phyloP scores from a whole-genome alignment of 2,329 filamentous ascomycete species.

The Venturiaceae sp. region DNA sequence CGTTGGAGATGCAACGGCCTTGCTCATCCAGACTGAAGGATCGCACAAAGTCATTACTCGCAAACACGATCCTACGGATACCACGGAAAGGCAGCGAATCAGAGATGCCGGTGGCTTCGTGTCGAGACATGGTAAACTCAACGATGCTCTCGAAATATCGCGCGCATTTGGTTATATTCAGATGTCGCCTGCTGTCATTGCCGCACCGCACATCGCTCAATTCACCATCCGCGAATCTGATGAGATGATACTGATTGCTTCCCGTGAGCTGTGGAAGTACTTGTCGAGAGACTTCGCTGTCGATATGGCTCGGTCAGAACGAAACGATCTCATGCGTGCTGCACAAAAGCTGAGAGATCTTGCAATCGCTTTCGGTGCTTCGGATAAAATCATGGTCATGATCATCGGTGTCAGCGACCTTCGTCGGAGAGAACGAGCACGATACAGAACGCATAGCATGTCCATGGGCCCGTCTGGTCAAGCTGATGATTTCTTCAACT shows the following conservation, averaged over 20 bases:
- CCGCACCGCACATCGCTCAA: slow-evolving; percentile 74
- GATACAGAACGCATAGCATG: slow-evolving; percentile 72
- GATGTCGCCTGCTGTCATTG: slow-evolving; percentile 85
- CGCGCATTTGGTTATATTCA: slow-evolving; percentile 92
- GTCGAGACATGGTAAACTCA: slow-evolving; percentile 85
- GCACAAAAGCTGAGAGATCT: slow-evolving; percentile 90
- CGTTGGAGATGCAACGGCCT: slow-evolving; percentile 90
- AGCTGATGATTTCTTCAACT: slow-evolving; percentile 59
- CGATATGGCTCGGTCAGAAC: slow-evolving; percentile 80
- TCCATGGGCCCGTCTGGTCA: slow-evolving; percentile 71
- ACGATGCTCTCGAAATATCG: slow-evolving; percentile 84
- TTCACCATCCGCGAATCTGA: slow-evolving; percentile 76
- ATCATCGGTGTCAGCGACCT: slow-evolving; percentile 88
- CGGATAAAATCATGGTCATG: slow-evolving; percentile 98
- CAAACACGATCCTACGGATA: slow-evolving; percentile 89
- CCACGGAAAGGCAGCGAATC: slow-evolving; percentile 75
- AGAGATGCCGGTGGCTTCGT: slow-evolving; percentile 93
- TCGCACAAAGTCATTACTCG: slow-evolving; percentile 73
- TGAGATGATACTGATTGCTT: slow-evolving; percentile 87
- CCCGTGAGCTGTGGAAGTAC: slow-evolving; percentile 91
- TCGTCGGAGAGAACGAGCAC: slow-evolving; percentile 70
- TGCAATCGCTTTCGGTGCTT: slow-evolving; percentile 90
- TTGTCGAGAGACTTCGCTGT: slow-evolving; percentile 82
- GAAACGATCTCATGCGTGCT: slow-evolving; percentile 84
- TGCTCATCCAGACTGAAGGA: slow-evolving; percentile 84